These are phyloP conservation scores for Aspergillus cristatus DNA, from an alignment of 495 filamentous ascomycete species.

Conservation along the genomic window DNA sequence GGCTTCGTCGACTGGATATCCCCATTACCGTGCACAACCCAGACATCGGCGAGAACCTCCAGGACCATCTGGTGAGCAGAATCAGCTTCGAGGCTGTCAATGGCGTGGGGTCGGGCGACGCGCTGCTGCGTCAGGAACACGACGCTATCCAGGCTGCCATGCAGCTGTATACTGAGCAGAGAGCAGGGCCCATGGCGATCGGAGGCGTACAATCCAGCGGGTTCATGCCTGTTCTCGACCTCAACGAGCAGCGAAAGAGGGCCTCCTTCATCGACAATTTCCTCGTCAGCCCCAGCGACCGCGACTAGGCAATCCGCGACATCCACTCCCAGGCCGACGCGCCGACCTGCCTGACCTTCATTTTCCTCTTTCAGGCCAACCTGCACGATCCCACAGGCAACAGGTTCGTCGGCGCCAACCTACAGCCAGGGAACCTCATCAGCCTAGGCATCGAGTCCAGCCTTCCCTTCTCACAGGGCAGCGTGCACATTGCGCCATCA, in stretches of 20 bases:
- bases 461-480: constrained; percentile 43
- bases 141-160: constrained; percentile 1
- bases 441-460: constrained; percentile 21
- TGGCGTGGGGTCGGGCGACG: neutral
- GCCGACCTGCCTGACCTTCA: too few species aligned
- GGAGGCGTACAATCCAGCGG: neutral
- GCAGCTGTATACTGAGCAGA: neutral
- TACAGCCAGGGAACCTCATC: constrained; percentile 20
- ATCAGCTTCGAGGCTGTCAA: too few species aligned
- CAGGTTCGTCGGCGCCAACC: neutral
- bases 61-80: neutral
- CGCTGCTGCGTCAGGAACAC: neutral
- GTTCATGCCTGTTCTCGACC: neutral
- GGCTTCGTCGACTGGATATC: neutral
- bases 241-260: neutral
- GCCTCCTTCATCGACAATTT: neutral
- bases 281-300: neutral
- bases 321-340: too few species aligned
- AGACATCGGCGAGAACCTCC: neutral
- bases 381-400: neutral
- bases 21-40: neutral
- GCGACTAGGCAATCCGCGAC: neutral
- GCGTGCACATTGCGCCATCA: constrained; percentile 33
- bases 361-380: neutral
- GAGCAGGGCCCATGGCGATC: too few species aligned